These are phyloP conservation scores for Auricularia auricula-judae DNA, from an alignment of 768 basidiomycete genomes.

Conservation along the genomic window DNA sequence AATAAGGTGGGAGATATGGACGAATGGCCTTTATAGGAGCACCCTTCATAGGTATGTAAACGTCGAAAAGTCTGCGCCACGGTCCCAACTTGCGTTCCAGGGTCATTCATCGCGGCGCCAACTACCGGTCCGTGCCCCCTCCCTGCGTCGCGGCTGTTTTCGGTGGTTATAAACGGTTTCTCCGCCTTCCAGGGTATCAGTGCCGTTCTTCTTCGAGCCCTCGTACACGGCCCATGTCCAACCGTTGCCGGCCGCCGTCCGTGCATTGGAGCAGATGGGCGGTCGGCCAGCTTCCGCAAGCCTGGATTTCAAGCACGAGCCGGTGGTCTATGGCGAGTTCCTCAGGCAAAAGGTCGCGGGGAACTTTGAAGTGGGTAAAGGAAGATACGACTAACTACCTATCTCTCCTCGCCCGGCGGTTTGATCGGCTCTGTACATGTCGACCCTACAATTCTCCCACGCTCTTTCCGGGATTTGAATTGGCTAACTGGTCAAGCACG, in stretches of 20 bases:
- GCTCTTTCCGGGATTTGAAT: background rate
- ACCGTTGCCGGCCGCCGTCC: conserved; percentile 51
- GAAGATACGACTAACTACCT: conserved; percentile 5
- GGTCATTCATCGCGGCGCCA: conserved; percentile 65
- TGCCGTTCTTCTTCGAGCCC: conserved; percentile 94
- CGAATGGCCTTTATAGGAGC: conserved; percentile 74
- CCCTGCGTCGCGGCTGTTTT: background rate
- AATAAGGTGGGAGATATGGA: conserved; percentile 79
- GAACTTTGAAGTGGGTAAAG: conserved; percentile 43
- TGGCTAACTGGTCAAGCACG: too few relatives aligned
- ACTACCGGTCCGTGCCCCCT: conserved; percentile 48
- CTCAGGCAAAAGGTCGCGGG: conserved; percentile 57
- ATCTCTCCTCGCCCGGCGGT: background rate
- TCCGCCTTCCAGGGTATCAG: conserved; percentile 25
- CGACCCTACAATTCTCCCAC: background rate
- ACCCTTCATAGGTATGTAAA: conserved; percentile 51
- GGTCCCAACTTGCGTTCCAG: conserved; percentile 15
- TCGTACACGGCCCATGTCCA: conserved; percentile 63
- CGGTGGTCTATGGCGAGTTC: conserved; percentile 72
- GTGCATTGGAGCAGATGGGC: conserved; percentile 23
- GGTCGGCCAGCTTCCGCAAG: background rate
- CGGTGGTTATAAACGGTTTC: background rate
- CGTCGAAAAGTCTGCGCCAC: background rate
- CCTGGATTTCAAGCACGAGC: conserved; percentile 21
- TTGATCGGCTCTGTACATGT: background rate